Evolutionary conservation across 345 rosid species (phyloP).

Genomic region (Eucalyptus tenuipes): DNA sequence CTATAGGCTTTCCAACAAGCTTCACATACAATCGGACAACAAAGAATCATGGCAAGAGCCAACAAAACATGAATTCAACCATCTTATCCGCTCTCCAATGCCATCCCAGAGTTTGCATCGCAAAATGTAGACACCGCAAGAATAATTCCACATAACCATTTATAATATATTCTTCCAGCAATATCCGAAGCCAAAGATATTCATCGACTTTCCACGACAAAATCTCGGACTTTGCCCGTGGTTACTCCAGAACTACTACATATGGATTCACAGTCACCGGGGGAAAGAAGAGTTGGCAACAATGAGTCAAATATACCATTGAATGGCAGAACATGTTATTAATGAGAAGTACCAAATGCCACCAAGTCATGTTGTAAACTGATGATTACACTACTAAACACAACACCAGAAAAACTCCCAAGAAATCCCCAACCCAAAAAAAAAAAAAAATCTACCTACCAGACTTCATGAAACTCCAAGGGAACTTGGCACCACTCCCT

Average conservation of each 20-base stretch:
- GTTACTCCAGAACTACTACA: not conserved
- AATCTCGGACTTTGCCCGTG: not conserved
- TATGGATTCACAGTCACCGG: not conserved
- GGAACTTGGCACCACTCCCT: conserved; percentile 26
- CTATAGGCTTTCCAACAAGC: not conserved
- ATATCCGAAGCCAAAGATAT: not conserved
- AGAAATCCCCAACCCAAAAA: not conserved
- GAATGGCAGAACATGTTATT: not conserved
- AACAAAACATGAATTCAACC: not conserved
- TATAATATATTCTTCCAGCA: not conserved
- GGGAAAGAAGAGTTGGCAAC: not conserved
- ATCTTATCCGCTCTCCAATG: not conserved
- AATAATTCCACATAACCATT: not conserved
- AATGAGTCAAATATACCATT: not conserved
- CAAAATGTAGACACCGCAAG: not conserved
- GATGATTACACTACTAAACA: not conserved
- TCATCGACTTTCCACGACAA: not conserved
- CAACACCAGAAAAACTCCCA: not conserved
- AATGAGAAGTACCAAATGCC: not conserved
- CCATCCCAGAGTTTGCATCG: not conserved
- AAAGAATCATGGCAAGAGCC: not conserved
- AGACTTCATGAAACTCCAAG: conserved; percentile 64
- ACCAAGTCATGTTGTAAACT: not conserved
- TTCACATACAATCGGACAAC: not conserved
- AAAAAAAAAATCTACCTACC: conserved; percentile 9